phyloP scores from a whole-genome alignment of 202 grass and related monocot genomes.

The Schoenoplectus tabernaemontani region DNA sequence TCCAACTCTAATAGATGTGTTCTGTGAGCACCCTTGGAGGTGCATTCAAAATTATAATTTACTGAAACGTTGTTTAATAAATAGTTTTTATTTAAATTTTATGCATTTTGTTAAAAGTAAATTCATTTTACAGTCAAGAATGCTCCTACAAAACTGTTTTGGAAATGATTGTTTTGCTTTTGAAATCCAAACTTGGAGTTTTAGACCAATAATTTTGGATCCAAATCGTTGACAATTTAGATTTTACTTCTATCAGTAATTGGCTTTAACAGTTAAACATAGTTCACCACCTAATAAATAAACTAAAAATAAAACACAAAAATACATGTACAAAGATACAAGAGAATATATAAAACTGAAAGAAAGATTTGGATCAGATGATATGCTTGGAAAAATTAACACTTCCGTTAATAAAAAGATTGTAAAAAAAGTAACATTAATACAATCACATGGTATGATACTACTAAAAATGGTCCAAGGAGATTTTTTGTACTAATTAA shows the following conservation, averaged over 20 bases:
- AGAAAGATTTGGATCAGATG: background rate
- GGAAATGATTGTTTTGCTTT: background rate
- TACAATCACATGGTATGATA: conserved; percentile 15
- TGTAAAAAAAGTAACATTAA: background rate
- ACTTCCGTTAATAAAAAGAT: background rate
- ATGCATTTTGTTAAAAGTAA: background rate
- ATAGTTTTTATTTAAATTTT: no score
- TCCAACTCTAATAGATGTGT: background rate
- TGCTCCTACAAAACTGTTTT: background rate
- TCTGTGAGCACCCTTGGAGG: no score
- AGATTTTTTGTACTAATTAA: conserved; percentile 19
- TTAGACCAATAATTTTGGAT: background rate
- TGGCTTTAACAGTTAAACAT: background rate
- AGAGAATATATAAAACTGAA: background rate
- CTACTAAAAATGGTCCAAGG: no score
- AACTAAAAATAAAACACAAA: background rate
- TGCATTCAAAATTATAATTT: no score
- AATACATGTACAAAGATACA: background rate
- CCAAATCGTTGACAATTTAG: background rate
- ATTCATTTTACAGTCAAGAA: background rate
- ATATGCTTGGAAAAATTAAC: background rate
- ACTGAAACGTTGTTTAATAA: no score
- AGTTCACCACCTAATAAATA: background rate
- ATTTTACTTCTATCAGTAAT: background rate
- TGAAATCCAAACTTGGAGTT: background rate